These are phyloP conservation scores for Xylariaceae sp. DNA, from an alignment of 2,329 filamentous ascomycete genomes.

Conservation along the genomic window DNA sequence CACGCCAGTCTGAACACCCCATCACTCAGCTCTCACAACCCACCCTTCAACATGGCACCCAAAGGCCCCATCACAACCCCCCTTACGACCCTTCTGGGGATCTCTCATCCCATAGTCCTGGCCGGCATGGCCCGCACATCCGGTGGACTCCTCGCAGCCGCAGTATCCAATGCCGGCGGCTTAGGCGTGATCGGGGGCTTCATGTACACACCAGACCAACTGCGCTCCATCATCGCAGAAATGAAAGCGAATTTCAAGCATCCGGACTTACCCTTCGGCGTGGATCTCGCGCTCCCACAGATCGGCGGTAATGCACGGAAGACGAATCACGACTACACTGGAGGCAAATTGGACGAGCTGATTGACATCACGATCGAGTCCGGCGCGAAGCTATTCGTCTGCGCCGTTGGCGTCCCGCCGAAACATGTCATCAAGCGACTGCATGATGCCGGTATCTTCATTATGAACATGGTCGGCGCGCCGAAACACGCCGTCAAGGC, in stretches of 20 bases:
- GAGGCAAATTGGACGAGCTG: slow-evolving; percentile 81
- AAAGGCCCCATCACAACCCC: slow-evolving; percentile 66
- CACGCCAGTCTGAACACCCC: neutral
- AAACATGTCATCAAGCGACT: slow-evolving; percentile 67
- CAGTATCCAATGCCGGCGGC: slow-evolving; percentile 84
- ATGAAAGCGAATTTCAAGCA: slow-evolving; percentile 70
- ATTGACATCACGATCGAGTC: slow-evolving; percentile 82
- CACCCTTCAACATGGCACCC: slow-evolving; percentile 34
- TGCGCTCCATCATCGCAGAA: slow-evolving; percentile 77
- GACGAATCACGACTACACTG: slow-evolving; percentile 95
- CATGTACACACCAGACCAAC: slow-evolving; percentile 69
- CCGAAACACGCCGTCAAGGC: slow-evolving; percentile 90
- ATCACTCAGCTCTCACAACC: neutral
- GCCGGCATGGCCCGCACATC: slow-evolving; percentile 92
- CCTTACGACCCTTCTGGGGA: slow-evolving; percentile 72
- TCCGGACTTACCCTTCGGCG: slow-evolving; percentile 75
- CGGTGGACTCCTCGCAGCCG: slow-evolving; percentile 72
- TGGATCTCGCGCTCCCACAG: slow-evolving; percentile 88
- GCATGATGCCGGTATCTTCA: slow-evolving; percentile 72
- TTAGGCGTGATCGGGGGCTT: slow-evolving; percentile 71
- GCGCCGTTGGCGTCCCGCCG: slow-evolving; percentile 83
- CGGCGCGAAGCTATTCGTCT: slow-evolving; percentile 81
- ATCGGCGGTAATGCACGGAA: slow-evolving; percentile 77
- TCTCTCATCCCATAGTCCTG: slow-evolving; percentile 84
- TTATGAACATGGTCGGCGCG: slow-evolving; percentile 98